Evolutionary conservation across 768 basidiomycete genomes (phyloP).

Genomic region (Suillus sp.): DNA sequence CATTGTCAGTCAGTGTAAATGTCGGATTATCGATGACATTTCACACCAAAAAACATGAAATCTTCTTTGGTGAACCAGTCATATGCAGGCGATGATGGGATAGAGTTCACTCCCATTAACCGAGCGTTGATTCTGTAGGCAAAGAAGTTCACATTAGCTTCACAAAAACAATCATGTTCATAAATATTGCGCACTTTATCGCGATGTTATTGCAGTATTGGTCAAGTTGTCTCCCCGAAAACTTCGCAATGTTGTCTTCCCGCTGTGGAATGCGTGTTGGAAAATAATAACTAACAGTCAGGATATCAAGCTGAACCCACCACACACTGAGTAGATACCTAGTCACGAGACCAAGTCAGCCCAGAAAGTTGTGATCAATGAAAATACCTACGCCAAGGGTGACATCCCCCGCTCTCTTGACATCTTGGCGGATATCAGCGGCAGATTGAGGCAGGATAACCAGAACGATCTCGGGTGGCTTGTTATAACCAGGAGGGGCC

Average conservation of each 20-base stretch:
- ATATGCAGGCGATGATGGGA: slow-evolving; percentile 32
- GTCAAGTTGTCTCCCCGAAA: slow-evolving; percentile 24
- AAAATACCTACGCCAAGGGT: slow-evolving; percentile 34
- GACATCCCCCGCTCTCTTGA: slow-evolving; percentile 63
- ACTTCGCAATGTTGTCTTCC: slow-evolving; percentile 30
- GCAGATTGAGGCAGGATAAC: slow-evolving; percentile 56
- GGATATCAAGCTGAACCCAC: slow-evolving; percentile 17
- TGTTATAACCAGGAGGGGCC: slow-evolving; percentile 4
- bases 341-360: slow-evolving; percentile 3
- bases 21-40: neutral
- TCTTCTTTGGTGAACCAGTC: slow-evolving; percentile 24
- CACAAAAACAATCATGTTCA: neutral
- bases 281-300: slow-evolving; percentile 2
- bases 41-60: slow-evolving; percentile 39
- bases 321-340: slow-evolving; percentile 34
- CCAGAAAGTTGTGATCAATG: neutral
- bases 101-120: slow-evolving; percentile 50
- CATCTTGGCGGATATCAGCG: slow-evolving; percentile 42
- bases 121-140: slow-evolving; percentile 52
- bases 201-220: slow-evolving; percentile 41
- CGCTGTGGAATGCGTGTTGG: slow-evolving; percentile 23
- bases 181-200: slow-evolving; percentile 29
- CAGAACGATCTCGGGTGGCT: slow-evolving; percentile 41
- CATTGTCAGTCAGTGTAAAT: neutral
- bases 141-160: neutral